Evolutionary conservation across 176 grass and related monocot species (phyloP).

Genomic region (Bolboschoenus planiculmis): DNA sequence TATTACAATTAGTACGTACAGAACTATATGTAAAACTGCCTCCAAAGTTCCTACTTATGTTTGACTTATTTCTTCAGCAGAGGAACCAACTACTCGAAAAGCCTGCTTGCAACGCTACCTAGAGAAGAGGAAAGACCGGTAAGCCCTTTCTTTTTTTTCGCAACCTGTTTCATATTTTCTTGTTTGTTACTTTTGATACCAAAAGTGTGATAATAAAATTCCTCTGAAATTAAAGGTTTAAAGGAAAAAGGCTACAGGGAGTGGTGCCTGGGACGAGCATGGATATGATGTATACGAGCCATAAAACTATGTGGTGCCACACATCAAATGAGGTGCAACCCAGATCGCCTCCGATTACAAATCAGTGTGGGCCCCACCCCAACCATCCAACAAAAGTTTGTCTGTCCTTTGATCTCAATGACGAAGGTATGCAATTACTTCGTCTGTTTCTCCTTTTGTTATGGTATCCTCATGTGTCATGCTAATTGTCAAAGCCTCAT

Average conservation of each 20-base stretch:
- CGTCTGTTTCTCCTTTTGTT: background rate
- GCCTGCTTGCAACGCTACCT: slow-evolving; percentile 42
- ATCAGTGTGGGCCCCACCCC: background rate
- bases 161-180: background rate
- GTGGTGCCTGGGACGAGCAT: background rate
- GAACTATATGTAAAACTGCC: background rate
- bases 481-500: background rate
- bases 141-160: background rate
- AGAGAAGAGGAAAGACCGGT: slow-evolving; percentile 48
- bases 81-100: slow-evolving; percentile 26
- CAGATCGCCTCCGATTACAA: slow-evolving; percentile 17
- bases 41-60: background rate
- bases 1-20: background rate
- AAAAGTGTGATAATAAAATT: background rate
- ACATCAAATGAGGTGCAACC: slow-evolving; percentile 13
- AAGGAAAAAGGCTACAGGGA: slow-evolving; percentile 37
- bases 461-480: background rate
- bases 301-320: slow-evolving; percentile 13
- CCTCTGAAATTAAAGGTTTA: slow-evolving; percentile 24
- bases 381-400: slow-evolving; percentile 14
- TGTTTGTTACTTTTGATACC: background rate
- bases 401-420: slow-evolving; percentile 34
- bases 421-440: slow-evolving; percentile 23
- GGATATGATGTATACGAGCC: slow-evolving; percentile 30
- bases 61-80: slow-evolving; percentile 3